Evolutionary conservation across 345 rosid genomes (phyloP).

Genomic region (Gossypium turneri): DNA sequence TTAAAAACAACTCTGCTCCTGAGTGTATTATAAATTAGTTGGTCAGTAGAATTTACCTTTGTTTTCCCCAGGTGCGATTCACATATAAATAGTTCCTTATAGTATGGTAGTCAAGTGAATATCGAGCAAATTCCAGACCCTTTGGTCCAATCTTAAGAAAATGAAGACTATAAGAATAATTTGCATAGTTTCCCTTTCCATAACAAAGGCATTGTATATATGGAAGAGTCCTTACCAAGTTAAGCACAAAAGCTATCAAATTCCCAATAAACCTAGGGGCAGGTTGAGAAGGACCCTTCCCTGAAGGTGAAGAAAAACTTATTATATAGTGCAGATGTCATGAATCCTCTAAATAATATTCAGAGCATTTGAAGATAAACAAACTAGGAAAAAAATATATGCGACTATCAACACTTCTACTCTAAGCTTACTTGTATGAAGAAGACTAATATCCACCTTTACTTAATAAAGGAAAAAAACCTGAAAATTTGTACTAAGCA

Average conservation of each 20-base stretch:
- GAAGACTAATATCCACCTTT: not conserved
- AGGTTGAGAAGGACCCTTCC: conserved; percentile 88
- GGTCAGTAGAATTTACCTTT: conserved; percentile 44
- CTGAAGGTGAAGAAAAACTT: conserved; percentile 29
- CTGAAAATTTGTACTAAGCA: not conserved
- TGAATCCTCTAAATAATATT: not conserved
- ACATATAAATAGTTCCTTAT: conserved; percentile 81
- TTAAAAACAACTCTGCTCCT: not conserved
- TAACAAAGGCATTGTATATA: not conserved
- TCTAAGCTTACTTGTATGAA: not conserved
- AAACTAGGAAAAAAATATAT: not conserved
- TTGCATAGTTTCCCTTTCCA: not conserved
- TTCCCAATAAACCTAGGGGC: conserved; percentile 79
- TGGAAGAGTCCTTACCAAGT: conserved; percentile 51
- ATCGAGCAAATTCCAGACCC: conserved; percentile 95
- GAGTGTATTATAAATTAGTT: not conserved
- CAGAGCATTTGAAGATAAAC: not conserved
- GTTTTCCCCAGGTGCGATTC: conserved; percentile 77
- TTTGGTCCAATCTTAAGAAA: conserved; percentile 78
- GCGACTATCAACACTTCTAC: not conserved
- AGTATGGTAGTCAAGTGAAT: conserved; percentile 93
- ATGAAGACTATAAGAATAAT: conserved; percentile 9
- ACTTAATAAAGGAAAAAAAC: not conserved
- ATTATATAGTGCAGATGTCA: not conserved
- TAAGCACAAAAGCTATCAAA: conserved; percentile 67